Percentiles rank a stretch among this genome's conserved stretches.
Conservation (phyloP, 192 early-diverging fungal species). For the Endogone sp. region DNA sequence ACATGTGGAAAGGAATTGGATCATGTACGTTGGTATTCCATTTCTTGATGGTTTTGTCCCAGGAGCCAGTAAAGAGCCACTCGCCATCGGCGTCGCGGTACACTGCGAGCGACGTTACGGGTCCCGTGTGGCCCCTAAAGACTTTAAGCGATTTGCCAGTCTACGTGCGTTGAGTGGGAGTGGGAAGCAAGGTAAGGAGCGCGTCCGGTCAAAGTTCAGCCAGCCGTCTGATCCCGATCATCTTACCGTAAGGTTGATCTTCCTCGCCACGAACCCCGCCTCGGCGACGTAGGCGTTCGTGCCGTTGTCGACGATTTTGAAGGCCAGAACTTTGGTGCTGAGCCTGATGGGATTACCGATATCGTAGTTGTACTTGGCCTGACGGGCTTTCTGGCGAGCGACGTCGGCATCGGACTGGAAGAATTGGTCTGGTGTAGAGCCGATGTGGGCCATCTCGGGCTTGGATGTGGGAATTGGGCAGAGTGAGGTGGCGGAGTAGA, state of each 20-base stretch:
- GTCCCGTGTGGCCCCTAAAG: slow-evolving; percentile 65
- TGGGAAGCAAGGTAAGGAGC: no score
- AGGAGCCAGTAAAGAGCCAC: slow-evolving; percentile 82
- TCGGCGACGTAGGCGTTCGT: slow-evolving; percentile 60
- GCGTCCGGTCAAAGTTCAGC: no score
- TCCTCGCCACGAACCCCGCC: slow-evolving; percentile 64
- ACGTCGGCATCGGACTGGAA: slow-evolving; percentile 75
- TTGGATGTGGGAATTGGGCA: no score
- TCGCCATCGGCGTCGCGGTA: slow-evolving; percentile 42
- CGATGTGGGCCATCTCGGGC: slow-evolving; percentile 60
- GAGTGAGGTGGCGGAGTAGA: no score
- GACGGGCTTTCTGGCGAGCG: slow-evolving; percentile 40
- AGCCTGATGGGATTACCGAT: slow-evolving; percentile 54
- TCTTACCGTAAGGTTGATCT: slow-evolving; percentile 61
- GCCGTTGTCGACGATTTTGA: slow-evolving; percentile 34
- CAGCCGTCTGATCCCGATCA: neutral
- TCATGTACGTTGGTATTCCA: slow-evolving; percentile 73
- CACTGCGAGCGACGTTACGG: slow-evolving; percentile 62
- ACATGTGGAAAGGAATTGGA: no score
- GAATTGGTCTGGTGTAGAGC: slow-evolving; percentile 56
- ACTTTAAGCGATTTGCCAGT: slow-evolving; percentile 45
- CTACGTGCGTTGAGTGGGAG: slow-evolving; percentile 19
- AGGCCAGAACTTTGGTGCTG: slow-evolving; percentile 60
- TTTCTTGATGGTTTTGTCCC: slow-evolving; percentile 88
- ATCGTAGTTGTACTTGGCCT: slow-evolving; percentile 54